phyloP scores from a whole-genome alignment of 75 land plant genomes.

The Isoetes taiwanensis region DNA sequence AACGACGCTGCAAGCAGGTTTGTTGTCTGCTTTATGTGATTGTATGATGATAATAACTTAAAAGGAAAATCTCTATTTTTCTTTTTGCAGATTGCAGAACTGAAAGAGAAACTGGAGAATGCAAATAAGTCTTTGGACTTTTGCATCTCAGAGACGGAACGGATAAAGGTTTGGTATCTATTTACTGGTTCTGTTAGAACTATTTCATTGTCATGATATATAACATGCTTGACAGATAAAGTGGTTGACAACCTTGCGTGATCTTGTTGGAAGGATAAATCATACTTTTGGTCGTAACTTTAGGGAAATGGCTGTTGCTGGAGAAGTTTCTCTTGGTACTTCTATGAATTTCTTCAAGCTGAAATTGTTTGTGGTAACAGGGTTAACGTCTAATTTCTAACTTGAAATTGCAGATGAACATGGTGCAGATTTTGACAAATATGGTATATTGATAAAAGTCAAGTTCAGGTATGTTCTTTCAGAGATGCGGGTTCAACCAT shows the following conservation, averaged over 20 bases:
- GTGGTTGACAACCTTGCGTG: conserved; percentile 79
- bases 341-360: no score
- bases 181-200: no score
- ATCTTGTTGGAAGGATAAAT: conserved; percentile 70
- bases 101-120: conserved; percentile 9
- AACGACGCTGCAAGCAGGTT: conserved; percentile 48
- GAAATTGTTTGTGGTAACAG: no score
- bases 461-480: conserved; percentile 72
- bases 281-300: conserved; percentile 80
- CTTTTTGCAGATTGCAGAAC: conserved; percentile 16
- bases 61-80: neutral
- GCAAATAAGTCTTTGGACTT: conserved; percentile 9
- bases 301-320: conserved; percentile 96
- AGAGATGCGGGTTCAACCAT: no score
- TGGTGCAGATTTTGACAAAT: conserved; percentile 64
- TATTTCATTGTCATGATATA: no score
- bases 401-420: conserved; percentile 91
- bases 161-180: conserved; percentile 8
- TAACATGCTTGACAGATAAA: conserved; percentile 27
- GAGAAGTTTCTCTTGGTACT: conserved; percentile 86
- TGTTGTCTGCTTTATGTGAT: no score
- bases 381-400: no score
- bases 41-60: no score
- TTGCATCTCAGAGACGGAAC: conserved; percentile 11
- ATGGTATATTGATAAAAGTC: conserved; percentile 91